Evolutionary conservation across 192 early-diverging fungal species (phyloP).

Genomic region (Coemansia erecta): DNA sequence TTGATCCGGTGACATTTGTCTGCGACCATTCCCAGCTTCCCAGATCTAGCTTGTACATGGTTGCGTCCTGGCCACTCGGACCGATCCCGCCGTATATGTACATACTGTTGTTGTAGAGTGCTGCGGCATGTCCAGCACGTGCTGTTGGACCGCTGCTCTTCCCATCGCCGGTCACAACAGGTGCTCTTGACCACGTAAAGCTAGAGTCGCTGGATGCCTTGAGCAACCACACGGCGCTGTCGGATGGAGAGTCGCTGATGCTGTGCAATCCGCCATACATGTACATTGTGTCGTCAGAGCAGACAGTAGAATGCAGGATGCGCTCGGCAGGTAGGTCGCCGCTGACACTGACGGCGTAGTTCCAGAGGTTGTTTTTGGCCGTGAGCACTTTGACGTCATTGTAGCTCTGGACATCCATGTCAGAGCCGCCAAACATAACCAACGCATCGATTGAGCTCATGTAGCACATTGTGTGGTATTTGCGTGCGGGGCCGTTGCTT

Average conservation of each 20-base stretch:
- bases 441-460: constrained; percentile 57
- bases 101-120: constrained; percentile 58
- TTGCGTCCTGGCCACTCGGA: constrained; percentile 54
- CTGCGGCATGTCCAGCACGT: constrained; percentile 65
- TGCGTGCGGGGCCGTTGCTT: constrained; percentile 58
- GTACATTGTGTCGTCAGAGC: constrained; percentile 64
- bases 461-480: constrained; percentile 58
- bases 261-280: constrained; percentile 61
- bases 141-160: constrained; percentile 52
- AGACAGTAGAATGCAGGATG: constrained; percentile 64
- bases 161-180: constrained; percentile 18
- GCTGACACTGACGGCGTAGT: constrained; percentile 39
- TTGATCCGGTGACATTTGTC: constrained; percentile 36
- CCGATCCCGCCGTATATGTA: constrained; percentile 71
- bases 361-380: constrained; percentile 55
- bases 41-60: constrained; percentile 66
- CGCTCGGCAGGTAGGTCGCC: constrained; percentile 57
- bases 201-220: constrained; percentile 14
- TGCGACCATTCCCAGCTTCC: constrained; percentile 61
- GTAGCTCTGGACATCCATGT: constrained; percentile 52
- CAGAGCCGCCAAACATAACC: constrained; percentile 64
- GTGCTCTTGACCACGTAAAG: constrained; percentile 50
- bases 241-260: constrained; percentile 37
- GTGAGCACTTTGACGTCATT: constrained; percentile 57
- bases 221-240: constrained; percentile 55